These are phyloP conservation scores for Ogataea hybrid DNA, from an alignment of 1,139 yeast species.

Conservation along the genomic window DNA sequence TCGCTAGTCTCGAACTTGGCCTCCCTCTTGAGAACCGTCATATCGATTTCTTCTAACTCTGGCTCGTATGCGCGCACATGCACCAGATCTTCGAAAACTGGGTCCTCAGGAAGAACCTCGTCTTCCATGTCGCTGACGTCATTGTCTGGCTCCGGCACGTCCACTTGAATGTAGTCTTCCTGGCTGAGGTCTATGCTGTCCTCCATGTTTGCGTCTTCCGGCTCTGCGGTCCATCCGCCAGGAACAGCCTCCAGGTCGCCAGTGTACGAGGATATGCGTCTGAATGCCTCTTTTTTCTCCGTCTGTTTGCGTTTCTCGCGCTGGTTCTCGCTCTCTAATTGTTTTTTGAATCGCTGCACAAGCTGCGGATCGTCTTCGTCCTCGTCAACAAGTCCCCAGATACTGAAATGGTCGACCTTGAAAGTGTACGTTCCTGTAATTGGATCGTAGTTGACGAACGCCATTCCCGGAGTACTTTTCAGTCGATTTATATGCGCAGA, in stretches of 20 bases:
- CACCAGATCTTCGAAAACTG: too few species aligned
- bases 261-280: conserved; percentile 20
- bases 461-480: conserved; percentile 61
- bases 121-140: too few species aligned
- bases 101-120: too few species aligned
- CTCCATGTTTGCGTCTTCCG: conserved; percentile 3
- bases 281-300: conserved; percentile 21
- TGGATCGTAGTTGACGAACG: conserved; percentile 77
- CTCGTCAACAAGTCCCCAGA: conserved; percentile 85
- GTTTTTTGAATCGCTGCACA: conserved; percentile 33
- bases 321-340: conserved; percentile 34
- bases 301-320: conserved; percentile 24
- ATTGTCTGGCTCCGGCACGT: too few species aligned
- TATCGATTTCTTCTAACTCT: too few species aligned
- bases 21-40: too few species aligned
- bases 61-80: too few species aligned
- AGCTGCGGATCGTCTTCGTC: conserved; percentile 46
- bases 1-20: too few species aligned
- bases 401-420: conserved; percentile 85
- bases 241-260: conserved; percentile 7
- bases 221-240: conserved; percentile 12
- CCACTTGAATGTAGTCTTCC: too few species aligned
- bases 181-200: too few species aligned
- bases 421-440: conserved; percentile 77
- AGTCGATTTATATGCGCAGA: conserved; percentile 49